Evolutionary conservation across 345 rosid genomes (phyloP).

Genomic region (Pistacia vera): DNA sequence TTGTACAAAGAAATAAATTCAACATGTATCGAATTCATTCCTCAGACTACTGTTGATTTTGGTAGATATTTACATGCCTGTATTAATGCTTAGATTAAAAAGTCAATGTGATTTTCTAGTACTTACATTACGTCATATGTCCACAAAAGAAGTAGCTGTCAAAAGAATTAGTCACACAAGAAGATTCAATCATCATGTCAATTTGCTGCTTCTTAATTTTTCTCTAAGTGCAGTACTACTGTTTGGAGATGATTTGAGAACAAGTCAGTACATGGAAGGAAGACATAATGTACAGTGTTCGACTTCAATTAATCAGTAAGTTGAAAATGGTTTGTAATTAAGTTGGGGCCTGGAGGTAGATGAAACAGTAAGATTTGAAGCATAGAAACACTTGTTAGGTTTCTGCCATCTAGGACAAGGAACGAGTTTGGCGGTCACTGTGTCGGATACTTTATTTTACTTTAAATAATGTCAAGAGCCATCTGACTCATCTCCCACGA

Average conservation of each 20-base stretch:
- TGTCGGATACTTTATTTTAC: conserved; percentile 33
- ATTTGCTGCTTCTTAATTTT: neutral
- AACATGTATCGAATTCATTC: neutral
- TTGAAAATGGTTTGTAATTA: neutral
- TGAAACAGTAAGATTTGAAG: conserved; percentile 2
- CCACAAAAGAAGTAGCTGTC: neutral
- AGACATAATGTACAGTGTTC: neutral
- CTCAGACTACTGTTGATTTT: neutral
- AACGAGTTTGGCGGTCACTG: conserved; percentile 42
- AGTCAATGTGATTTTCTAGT: neutral
- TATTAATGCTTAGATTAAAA: neutral
- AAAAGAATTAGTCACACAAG: neutral
- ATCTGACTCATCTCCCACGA: conserved; percentile 47
- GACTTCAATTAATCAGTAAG: neutral
- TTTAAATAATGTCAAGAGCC: conserved; percentile 9
- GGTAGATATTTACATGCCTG: neutral
- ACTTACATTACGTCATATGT: neutral
- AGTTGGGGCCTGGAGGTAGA: neutral
- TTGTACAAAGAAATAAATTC: too few species aligned
- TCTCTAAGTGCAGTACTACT: neutral
- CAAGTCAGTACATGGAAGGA: neutral
- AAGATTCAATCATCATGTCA: neutral
- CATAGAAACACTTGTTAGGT: conserved; percentile 30
- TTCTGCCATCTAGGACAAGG: conserved; percentile 34
- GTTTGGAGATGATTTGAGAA: neutral